Base-by-base conservation (phyloP, 352 stramenopile genomes). In the Phytophthora cactorum region DNA sequence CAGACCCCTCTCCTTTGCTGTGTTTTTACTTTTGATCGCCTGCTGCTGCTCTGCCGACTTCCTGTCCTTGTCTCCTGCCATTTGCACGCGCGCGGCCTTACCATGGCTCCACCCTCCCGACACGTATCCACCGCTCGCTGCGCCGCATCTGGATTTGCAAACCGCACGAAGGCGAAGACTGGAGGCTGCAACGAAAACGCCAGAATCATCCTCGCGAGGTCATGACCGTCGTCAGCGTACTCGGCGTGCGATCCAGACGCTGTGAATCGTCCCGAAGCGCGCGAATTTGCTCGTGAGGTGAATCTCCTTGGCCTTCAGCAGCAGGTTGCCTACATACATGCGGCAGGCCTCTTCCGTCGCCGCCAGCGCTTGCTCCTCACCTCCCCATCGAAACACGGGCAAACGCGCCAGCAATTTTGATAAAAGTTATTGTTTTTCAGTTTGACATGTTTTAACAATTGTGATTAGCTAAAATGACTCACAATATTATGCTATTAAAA, bases 91-190 rank as follows among this genome's bases (percentile, higher is more conserved):
- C 38, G 92, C 83, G 11, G 72, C 53, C 70, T 94, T 91, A n/a
- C 72, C 50, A 89, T 74, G 17, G 67, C 66, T 25, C 74, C 65
- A n/a, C 70, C 61, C 6, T 67, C 61, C 7, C 64, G 43, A 32
- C 80, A 90, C 3, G 57, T 53, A 12, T 86, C 64, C 9, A 93
- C 77, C 0, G 86, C 88, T 34, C 74, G 59, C 39, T 81, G 47
- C 0, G 86, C 88, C 12, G 78, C 74, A 1, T 79, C 78, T 12
- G 66, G 69, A 25, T 45, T 77, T 38, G 77, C 74, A 51, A 90
- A 95, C 5, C 66, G 70, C 46, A 95, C 80, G 61, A 95, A 95
- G 22, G 88, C 88, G 59, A 95, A 95, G 11, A 85, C 86, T 59
- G 88, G 88, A 47, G 88, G 88, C 81, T 93, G 50, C 45, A 67